These are phyloP conservation scores for Botryotinia globosa DNA, from an alignment of 2,329 filamentous ascomycete genomes.

Conservation along the genomic window DNA sequence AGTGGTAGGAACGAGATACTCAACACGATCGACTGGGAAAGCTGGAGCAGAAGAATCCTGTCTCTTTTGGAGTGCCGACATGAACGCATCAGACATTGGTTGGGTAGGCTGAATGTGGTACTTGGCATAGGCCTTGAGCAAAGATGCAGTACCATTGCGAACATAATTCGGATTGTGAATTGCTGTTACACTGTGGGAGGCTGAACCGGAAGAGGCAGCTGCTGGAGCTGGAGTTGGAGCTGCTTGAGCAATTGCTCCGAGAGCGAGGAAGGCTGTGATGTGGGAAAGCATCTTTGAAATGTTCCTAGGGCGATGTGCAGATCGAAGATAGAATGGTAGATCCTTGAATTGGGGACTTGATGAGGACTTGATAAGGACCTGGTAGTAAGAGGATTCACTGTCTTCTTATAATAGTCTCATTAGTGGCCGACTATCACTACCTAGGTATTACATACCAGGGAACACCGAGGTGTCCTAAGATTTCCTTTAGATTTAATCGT, in stretches of 20 bases:
- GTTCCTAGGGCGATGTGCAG: conserved; percentile 2
- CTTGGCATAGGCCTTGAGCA: conserved; percentile 38
- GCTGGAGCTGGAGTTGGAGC: conserved; percentile 24
- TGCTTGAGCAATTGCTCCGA: conserved; percentile 29
- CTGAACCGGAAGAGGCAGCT: neutral
- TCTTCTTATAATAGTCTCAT: conserved; percentile 26
- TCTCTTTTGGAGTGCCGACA: conserved; percentile 31
- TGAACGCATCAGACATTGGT: conserved; percentile 30
- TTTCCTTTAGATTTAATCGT: neutral
- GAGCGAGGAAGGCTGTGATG: conserved; percentile 31
- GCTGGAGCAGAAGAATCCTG: conserved; percentile 35
- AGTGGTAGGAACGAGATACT: conserved; percentile 33
- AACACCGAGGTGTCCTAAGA: neutral
- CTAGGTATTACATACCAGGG: neutral
- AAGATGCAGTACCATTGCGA: conserved; percentile 36
- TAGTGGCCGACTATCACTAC: no score
- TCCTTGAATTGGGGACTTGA: conserved; percentile 14
- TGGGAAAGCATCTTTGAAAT: conserved; percentile 33
- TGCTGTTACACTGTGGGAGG: conserved; percentile 32
- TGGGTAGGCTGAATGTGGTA: conserved; percentile 33
- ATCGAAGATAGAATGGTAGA: conserved; percentile 18
- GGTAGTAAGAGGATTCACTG: conserved; percentile 15
- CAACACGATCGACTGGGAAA: conserved; percentile 27
- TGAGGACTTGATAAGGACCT: conserved; percentile 19
- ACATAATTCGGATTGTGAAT: conserved; percentile 32